Evolutionary conservation across 352 stramenopile species (phyloP).

Genomic region (Phytopythium delawarense): DNA sequence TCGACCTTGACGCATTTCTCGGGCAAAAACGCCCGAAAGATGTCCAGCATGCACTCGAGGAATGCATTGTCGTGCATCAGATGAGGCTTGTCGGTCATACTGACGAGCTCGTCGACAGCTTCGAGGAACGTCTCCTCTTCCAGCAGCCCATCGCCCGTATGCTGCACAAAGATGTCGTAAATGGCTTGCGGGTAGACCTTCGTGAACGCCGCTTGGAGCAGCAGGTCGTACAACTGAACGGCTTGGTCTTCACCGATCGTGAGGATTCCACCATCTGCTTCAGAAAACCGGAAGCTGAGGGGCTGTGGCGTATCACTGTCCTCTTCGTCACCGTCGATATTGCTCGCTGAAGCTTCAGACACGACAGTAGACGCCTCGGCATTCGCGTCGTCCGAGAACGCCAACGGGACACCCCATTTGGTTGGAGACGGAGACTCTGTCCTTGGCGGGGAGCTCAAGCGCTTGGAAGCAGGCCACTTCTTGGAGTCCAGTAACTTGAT

Average conservation of each 20-base stretch:
- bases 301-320: conserved; percentile 14
- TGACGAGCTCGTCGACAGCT: conserved; percentile 72
- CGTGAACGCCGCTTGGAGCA: conserved; percentile 67
- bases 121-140: conserved; percentile 84
- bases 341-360: conserved; percentile 2
- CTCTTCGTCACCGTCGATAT: conserved; percentile 14
- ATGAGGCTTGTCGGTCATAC: conserved; percentile 66
- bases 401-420: conserved; percentile 17
- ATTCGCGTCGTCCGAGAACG: conserved; percentile 13
- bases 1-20: conserved; percentile 66
- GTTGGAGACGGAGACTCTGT: conserved; percentile 17
- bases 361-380: not conserved
- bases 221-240: conserved; percentile 51
- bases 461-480: conserved; percentile 62
- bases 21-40: conserved; percentile 70
- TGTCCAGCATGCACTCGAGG: conserved; percentile 66
- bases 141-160: conserved; percentile 75
- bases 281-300: conserved; percentile 69
- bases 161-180: conserved; percentile 85
- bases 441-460: conserved; percentile 28
- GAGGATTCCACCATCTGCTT: conserved; percentile 53
- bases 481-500: conserved; percentile 62
- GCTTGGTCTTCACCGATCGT: conserved; percentile 59
- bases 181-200: conserved; percentile 66
- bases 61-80: conserved; percentile 78